phyloP scores from a whole-genome alignment of 2,329 filamentous ascomycete genomes.

The Aspergillus spinulosporus region DNA sequence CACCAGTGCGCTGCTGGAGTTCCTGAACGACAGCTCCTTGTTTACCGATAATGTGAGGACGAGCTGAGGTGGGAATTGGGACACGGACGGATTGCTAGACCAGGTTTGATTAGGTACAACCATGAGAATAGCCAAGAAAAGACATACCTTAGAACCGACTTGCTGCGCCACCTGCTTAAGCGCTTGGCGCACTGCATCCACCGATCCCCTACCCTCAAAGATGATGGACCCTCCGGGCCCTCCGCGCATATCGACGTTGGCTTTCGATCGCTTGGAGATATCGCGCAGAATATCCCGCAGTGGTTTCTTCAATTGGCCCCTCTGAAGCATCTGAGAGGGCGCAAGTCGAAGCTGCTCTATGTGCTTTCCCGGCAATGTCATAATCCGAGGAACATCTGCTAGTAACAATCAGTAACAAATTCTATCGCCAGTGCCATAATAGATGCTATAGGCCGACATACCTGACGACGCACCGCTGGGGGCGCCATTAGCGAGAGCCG shows the following conservation, averaged over 20 bases:
- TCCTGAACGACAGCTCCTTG: conserved; percentile 86
- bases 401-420: conserved; percentile 29
- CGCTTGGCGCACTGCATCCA: conserved; percentile 80
- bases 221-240: conserved; percentile 71
- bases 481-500: conserved; percentile 47
- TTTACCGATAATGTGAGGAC: conserved; percentile 90
- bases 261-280: conserved; percentile 88
- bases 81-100: conserved; percentile 67
- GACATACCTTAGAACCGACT: conserved; percentile 76
- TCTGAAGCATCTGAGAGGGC: conserved; percentile 73
- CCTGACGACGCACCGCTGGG: conserved; percentile 57
- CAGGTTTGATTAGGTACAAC: conserved; percentile 8
- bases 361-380: conserved; percentile 80
- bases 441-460: conserved; percentile 33
- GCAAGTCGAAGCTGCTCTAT: conserved; percentile 74
- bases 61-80: conserved; percentile 76
- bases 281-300: conserved; percentile 83
- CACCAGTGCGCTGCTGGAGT: conserved; percentile 85
- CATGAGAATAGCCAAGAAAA: background rate
- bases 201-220: conserved; percentile 82
- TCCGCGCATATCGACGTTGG: conserved; percentile 74
- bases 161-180: conserved; percentile 86
- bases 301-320: conserved; percentile 77
- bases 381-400: conserved; percentile 53
- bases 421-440: background rate